Conservation (phyloP, 2,329 filamentous ascomycete species). For the Talaromyces atroroseus region DNA sequence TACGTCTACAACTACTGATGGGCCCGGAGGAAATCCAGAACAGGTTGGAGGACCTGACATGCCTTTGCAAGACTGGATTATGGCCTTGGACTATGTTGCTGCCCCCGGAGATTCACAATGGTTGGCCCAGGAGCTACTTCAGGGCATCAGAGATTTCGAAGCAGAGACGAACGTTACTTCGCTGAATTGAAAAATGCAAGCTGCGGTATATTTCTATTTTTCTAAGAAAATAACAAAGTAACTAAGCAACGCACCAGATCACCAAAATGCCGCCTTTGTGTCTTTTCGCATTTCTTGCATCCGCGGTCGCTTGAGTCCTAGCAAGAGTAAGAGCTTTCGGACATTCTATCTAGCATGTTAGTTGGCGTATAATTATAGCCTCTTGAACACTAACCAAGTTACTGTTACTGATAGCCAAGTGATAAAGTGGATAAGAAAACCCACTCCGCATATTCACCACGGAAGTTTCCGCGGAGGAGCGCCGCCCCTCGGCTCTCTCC, state of each 20-base stretch:
- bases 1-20: not conserved
- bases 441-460: too few species aligned
- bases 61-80: slow-evolving; percentile 10
- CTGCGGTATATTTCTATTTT: too few species aligned
- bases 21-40: not conserved
- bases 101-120: slow-evolving; percentile 7
- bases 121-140: slow-evolving; percentile 9
- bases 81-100: not conserved
- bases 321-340: too few species aligned
- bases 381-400: too few species aligned
- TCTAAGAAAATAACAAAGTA: too few species aligned
- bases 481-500: slow-evolving; percentile 1
- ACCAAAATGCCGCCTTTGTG: not conserved
- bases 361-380: too few species aligned
- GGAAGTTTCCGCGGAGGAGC: not conserved
- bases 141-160: slow-evolving; percentile 8
- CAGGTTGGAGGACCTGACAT: slow-evolving; percentile 4
- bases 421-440: too few species aligned
- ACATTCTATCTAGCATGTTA: too few species aligned
- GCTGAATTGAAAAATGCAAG: not conserved
- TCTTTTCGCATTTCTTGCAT: too few species aligned
- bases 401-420: too few species aligned
- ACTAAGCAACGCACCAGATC: not conserved
- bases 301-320: too few species aligned
- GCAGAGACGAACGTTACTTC: slow-evolving; percentile 4